A percentile compares a stretch with the other conserved stretches of the same genome.
Conservation (phyloP, 805 yeast genomes). For the Nakazawaea ishiwadae region DNA sequence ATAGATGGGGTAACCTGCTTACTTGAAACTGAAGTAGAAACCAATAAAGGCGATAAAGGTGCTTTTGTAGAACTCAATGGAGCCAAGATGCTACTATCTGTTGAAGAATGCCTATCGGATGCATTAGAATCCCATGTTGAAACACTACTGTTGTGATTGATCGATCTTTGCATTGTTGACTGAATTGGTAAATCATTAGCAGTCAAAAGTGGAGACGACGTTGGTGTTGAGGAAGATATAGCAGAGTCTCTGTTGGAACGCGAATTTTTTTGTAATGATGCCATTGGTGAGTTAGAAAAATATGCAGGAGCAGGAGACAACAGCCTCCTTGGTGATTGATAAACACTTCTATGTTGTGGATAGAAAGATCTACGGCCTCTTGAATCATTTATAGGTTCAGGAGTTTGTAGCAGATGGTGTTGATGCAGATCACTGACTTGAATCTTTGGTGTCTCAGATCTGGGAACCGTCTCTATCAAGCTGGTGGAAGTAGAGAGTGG, state of each 20-base stretch:
- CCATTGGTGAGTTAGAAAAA: conserved; percentile 42
- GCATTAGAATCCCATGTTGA: conserved; percentile 7
- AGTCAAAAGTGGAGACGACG: conserved; percentile 52
- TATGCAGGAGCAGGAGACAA: conserved; percentile 44
- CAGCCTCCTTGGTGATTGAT: conserved; percentile 50
- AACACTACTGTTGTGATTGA: conserved; percentile 1
- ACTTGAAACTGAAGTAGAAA: conserved; percentile 53
- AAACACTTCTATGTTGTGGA: conserved; percentile 18
- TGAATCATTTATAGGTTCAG: not conserved
- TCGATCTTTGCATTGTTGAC: conserved; percentile 4
- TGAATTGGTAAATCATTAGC: conserved; percentile 34
- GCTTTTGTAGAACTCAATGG: conserved; percentile 35
- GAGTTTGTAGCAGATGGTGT: not conserved
- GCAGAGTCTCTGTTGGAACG: conserved; percentile 15
- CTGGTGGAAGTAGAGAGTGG: conserved; percentile 1
- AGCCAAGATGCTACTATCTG: conserved; percentile 5
- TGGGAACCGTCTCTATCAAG: conserved; percentile 14
- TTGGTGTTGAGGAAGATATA: conserved; percentile 36
- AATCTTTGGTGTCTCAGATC: conserved; percentile 22
- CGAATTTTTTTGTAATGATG: conserved; percentile 56
- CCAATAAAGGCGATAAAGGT: conserved; percentile 76
- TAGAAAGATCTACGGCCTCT: conserved; percentile 6
- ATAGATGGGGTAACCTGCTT: conserved; percentile 65
- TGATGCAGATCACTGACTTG: conserved; percentile 20
- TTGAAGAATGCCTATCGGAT: conserved; percentile 10